phyloP scores from a whole-genome alignment of 148 eudicot genomes.

The Talinum fruticosum region DNA sequence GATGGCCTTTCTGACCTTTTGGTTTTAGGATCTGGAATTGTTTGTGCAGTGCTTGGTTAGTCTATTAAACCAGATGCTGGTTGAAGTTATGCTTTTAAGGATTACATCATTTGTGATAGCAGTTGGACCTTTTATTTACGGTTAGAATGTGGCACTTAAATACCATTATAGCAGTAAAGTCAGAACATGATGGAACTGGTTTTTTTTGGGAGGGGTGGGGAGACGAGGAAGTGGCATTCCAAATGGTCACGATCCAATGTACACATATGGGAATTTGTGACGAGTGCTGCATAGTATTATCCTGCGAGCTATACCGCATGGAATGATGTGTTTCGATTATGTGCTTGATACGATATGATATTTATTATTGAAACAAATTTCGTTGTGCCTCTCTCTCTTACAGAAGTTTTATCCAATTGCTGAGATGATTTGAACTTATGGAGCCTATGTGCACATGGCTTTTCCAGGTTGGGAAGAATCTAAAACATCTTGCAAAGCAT shows the following conservation, averaged over 20 bases:
- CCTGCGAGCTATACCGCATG: background rate
- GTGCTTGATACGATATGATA: background rate
- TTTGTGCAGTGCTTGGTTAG: background rate
- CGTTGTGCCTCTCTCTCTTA: background rate
- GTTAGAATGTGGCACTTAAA: background rate
- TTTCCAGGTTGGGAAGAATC: conserved; percentile 64
- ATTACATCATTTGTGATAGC: background rate
- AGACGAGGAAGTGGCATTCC: background rate
- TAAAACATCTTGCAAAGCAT: conserved; percentile 66
- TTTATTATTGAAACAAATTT: background rate
- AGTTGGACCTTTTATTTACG: background rate
- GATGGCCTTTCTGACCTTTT: background rate
- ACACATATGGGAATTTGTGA: background rate
- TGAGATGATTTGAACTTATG: conserved; percentile 8
- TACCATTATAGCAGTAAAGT: background rate
- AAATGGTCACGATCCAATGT: background rate
- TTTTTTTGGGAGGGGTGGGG: background rate
- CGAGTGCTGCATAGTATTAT: background rate
- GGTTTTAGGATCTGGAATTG: background rate
- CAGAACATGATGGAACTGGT: no score
- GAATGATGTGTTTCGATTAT: background rate
- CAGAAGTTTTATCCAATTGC: background rate
- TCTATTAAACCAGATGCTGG: background rate
- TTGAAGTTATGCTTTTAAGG: background rate
- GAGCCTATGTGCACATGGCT: background rate